These are phyloP conservation scores for Rhizophlyctis rosea DNA, from an alignment of 192 early-diverging fungal species.

Conservation along the genomic window DNA sequence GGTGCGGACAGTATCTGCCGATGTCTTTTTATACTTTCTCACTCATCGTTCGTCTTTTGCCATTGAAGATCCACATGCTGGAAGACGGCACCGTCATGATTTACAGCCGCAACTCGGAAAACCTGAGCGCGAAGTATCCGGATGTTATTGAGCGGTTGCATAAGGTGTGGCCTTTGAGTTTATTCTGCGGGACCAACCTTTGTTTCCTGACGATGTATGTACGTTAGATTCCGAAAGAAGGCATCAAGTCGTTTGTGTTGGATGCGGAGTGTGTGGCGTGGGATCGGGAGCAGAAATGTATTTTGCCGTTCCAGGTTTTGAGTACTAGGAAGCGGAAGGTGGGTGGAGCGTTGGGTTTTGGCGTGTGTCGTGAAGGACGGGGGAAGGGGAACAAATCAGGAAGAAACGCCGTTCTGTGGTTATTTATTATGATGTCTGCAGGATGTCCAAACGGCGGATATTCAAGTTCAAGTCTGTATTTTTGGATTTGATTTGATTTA, in stretches of 20 bases:
- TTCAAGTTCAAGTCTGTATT: slow-evolving; percentile 91
- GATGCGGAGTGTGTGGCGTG: slow-evolving; percentile 99
- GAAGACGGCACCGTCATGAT: slow-evolving; percentile 74
- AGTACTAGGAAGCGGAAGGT: slow-evolving; percentile 26
- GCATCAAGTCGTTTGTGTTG: slow-evolving; percentile 84
- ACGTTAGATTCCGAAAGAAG: slow-evolving; percentile 47
- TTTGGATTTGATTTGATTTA: slow-evolving; percentile 97
- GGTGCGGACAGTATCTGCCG: slow-evolving; percentile 42
- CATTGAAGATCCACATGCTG: slow-evolving; percentile 73
- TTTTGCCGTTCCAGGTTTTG: slow-evolving; percentile 92
- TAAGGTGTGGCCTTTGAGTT: slow-evolving; percentile 47
- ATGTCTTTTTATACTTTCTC: slow-evolving; percentile 1
- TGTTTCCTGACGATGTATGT: background rate
- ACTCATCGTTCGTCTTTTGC: too few species aligned
- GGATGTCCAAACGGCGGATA: slow-evolving; percentile 88
- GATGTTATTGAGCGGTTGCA: slow-evolving; percentile 80
- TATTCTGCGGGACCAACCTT: background rate
- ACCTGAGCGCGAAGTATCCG: slow-evolving; percentile 88
- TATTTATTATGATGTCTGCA: slow-evolving; percentile 7
- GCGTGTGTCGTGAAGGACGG: background rate
- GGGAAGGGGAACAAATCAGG: background rate
- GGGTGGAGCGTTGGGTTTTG: background rate
- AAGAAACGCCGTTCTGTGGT: background rate
- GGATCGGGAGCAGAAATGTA: slow-evolving; percentile 80
- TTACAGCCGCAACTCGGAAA: slow-evolving; percentile 94